A percentile compares a stretch with the other conserved stretches of the same genome.
phyloP scores from a whole-genome alignment of 1,284 basidiomycete species.

The Prillingera fragicola region DNA sequence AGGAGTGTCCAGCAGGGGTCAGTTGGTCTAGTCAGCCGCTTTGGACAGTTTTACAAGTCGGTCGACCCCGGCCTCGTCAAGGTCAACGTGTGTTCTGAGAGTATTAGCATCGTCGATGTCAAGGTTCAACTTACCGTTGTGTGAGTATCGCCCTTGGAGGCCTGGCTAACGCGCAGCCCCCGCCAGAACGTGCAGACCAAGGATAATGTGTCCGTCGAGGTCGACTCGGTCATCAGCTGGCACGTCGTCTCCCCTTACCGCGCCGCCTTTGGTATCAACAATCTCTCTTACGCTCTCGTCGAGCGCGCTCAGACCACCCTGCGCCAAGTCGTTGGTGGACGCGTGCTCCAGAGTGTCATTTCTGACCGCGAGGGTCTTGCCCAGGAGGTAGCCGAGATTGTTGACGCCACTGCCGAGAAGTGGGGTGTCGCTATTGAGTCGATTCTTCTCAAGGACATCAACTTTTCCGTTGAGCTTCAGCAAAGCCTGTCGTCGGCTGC shows the following conservation, averaged over 20 bases:
- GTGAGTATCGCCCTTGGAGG: too few species aligned
- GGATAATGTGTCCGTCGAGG: conserved; percentile 62
- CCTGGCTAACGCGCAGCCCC: conserved; percentile 76
- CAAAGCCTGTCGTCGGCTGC: conserved; percentile 87
- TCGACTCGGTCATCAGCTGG: conserved; percentile 76
- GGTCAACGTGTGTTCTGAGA: conserved; percentile 89
- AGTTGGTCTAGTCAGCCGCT: conserved; percentile 79
- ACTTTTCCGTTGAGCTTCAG: conserved; percentile 86
- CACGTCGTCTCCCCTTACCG: conserved; percentile 70
- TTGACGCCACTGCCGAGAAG: conserved; percentile 60
- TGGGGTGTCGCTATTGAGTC: conserved; percentile 96
- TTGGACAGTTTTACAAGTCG: conserved; percentile 89
- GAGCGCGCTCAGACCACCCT: conserved; percentile 95
- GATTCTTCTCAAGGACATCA: conserved; percentile 69
- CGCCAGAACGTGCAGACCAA: conserved; percentile 63
- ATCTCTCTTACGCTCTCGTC: conserved; percentile 77
- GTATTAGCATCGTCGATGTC: conserved; percentile 59
- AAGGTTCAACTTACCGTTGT: too few species aligned
- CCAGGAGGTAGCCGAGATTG: conserved; percentile 90
- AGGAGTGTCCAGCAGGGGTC: conserved; percentile 62
- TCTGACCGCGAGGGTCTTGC: conserved; percentile 91
- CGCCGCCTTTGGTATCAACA: conserved; percentile 84
- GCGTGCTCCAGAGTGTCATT: conserved; percentile 55
- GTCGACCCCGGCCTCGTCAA: conserved; percentile 89
- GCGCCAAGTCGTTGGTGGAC: conserved; percentile 87